Conservation (phyloP, 805 yeast species). For the Lipomyces lipofer region DNA sequence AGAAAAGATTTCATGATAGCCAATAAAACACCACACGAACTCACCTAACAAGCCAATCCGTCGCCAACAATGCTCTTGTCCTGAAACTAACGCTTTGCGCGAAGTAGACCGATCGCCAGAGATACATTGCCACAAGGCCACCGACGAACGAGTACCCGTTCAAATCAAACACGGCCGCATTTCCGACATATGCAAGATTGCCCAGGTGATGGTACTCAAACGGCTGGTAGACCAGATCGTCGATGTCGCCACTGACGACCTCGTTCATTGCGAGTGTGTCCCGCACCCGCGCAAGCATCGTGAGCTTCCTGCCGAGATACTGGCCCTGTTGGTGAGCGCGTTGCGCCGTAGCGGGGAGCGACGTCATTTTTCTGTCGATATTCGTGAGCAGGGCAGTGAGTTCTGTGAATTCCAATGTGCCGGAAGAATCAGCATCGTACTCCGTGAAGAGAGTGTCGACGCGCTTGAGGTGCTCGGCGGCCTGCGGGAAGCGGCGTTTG, state of each 20-base stretch:
- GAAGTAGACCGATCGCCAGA: slow-evolving; percentile 72
- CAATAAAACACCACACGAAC: slow-evolving; percentile 33
- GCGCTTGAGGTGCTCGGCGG: slow-evolving; percentile 55
- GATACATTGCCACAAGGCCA: slow-evolving; percentile 67
- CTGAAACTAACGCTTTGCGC: slow-evolving; percentile 66
- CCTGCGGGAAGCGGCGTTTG: slow-evolving; percentile 56
- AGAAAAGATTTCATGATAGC: not conserved
- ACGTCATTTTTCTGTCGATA: slow-evolving; percentile 62
- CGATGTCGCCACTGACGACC: slow-evolving; percentile 55
- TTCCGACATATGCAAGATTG: slow-evolving; percentile 67
- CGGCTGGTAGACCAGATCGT: slow-evolving; percentile 56
- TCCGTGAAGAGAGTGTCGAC: slow-evolving; percentile 54
- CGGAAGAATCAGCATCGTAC: slow-evolving; percentile 51
- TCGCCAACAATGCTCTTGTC: slow-evolving; percentile 60
- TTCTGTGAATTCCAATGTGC: slow-evolving; percentile 55
- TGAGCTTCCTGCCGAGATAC: slow-evolving; percentile 61
- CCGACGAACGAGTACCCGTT: slow-evolving; percentile 63
- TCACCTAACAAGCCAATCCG: slow-evolving; percentile 71
- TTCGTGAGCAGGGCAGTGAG: slow-evolving; percentile 52
- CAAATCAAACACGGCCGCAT: slow-evolving; percentile 67
- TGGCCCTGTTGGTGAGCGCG: slow-evolving; percentile 71
- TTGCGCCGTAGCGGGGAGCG: slow-evolving; percentile 74
- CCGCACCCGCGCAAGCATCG: slow-evolving; percentile 51
- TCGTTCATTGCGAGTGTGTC: slow-evolving; percentile 48
- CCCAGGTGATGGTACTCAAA: slow-evolving; percentile 66